phyloP scores from a whole-genome alignment of 1,284 basidiomycete species.

The Chondrostereum purpureum region DNA sequence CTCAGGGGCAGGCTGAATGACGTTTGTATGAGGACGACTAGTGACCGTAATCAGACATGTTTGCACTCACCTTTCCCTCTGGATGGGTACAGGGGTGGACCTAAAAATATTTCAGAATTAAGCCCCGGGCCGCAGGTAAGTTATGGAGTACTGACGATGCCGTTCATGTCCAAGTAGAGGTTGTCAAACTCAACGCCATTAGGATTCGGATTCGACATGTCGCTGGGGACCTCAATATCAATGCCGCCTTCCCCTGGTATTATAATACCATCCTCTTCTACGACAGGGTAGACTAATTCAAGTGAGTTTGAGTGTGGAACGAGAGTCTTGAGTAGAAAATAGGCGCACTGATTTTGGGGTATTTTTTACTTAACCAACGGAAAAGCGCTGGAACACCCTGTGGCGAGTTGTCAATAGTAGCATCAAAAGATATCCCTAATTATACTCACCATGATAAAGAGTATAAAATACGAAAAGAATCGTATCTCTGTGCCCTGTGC shows the following conservation, averaged over 20 bases:
- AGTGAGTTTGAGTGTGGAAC: not conserved
- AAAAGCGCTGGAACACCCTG: slow-evolving; percentile 94
- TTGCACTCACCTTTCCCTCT: slow-evolving; percentile 74
- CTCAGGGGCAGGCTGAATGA: slow-evolving; percentile 84
- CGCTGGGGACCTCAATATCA: slow-evolving; percentile 70
- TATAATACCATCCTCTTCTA: slow-evolving; percentile 75
- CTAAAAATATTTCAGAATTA: slow-evolving; percentile 30
- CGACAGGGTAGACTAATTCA: slow-evolving; percentile 64
- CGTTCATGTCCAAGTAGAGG: slow-evolving; percentile 93
- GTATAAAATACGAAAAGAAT: too few species aligned
- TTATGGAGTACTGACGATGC: slow-evolving; percentile 45
- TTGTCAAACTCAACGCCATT: slow-evolving; percentile 96
- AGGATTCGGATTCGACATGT: slow-evolving; percentile 86
- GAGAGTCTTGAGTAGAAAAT: slow-evolving; percentile 5
- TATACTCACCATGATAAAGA: too few species aligned
- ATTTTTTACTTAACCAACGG: slow-evolving; percentile 94
- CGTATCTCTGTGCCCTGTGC: too few species aligned
- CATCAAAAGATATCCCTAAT: too few species aligned
- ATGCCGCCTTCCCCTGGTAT: slow-evolving; percentile 65
- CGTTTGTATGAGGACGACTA: too few species aligned
- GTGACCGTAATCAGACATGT: slow-evolving; percentile 9
- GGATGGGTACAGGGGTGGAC: slow-evolving; percentile 99
- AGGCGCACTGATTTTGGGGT: slow-evolving; percentile 83
- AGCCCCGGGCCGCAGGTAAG: slow-evolving; percentile 1
- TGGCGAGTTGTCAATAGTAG: slow-evolving; percentile 1